A percentile compares a stretch with the other conserved stretches of the same genome.
Conservation (phyloP, 148 eudicot genomes). For the Linanthus parryae region DNA sequence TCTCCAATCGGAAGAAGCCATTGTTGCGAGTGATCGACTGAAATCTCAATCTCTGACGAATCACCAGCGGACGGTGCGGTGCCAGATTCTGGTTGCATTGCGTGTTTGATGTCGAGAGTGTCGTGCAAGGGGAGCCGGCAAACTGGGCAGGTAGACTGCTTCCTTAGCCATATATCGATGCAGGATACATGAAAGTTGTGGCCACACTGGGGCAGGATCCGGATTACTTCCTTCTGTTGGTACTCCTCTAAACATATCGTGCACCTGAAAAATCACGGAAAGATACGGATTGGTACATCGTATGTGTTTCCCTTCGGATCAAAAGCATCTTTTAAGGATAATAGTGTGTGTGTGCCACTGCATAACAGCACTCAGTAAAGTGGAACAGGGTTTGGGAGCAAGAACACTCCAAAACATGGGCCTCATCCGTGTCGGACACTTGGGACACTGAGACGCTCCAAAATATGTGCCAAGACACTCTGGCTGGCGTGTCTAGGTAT, state of each 20-base stretch:
- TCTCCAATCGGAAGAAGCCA: conserved; percentile 12
- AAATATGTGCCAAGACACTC: too few species aligned
- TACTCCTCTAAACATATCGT: conserved; percentile 67
- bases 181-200: conserved; percentile 67
- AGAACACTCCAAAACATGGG: too few species aligned
- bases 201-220: conserved; percentile 68
- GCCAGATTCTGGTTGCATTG: neutral
- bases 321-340: too few species aligned
- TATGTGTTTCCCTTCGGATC: too few species aligned
- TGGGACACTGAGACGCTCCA: too few species aligned
- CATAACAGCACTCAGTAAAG: too few species aligned
- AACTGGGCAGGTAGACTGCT: conserved; percentile 68
- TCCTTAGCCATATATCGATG: conserved; percentile 62
- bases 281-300: too few species aligned
- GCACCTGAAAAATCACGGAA: conserved; percentile 37
- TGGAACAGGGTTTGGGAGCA: too few species aligned
- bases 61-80: conserved; percentile 7
- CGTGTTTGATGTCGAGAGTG: conserved; percentile 11
- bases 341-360: too few species aligned
- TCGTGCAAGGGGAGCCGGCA: conserved; percentile 61
- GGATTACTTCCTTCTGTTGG: conserved; percentile 58
- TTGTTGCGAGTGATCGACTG: conserved; percentile 12
- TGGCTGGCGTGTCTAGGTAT: too few species aligned
- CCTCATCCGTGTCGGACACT: too few species aligned
- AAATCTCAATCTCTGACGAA: conserved; percentile 13